Percentiles rank a stretch among this genome's conserved stretches.
These are phyloP conservation scores for Euphorbia corollata DNA, from an alignment of 441 rosid genomes.

Conservation along the genomic window DNA sequence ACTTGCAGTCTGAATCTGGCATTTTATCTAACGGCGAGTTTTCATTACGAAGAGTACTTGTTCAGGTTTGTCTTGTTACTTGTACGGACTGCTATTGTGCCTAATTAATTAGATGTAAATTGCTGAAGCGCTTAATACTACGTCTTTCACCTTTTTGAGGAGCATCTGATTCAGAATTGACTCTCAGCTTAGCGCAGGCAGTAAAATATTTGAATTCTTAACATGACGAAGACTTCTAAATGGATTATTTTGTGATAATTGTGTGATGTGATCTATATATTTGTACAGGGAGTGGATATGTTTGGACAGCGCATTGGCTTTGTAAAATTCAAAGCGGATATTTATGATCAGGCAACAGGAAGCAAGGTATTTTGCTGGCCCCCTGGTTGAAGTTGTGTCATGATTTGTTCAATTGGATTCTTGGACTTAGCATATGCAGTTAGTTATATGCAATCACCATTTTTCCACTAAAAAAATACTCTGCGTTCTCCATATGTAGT, in stretches of 20 bases:
- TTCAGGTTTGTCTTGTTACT: conserved; percentile 43
- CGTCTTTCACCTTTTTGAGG: neutral
- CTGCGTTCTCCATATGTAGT: neutral
- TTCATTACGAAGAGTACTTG: conserved; percentile 56
- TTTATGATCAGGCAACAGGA: conserved; percentile 52
- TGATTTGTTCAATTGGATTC: neutral
- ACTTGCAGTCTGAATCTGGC: conserved; percentile 64
- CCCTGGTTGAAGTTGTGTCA: neutral
- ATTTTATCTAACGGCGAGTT: conserved; percentile 52
- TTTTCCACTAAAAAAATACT: neutral
- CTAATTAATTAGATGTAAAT: neutral
- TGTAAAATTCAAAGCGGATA: conserved; percentile 78
- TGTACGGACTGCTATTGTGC: neutral
- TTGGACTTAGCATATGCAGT: neutral
- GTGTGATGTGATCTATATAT: neutral
- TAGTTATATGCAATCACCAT: neutral
- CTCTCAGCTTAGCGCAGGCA: neutral
- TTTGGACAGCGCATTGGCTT: conserved; percentile 72
- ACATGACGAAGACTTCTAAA: neutral
- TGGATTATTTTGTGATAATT: neutral
- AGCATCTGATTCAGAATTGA: neutral
- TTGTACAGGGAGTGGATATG: conserved; percentile 80
- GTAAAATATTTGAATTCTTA: neutral
- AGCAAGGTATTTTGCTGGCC: conserved; percentile 45
- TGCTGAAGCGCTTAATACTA: neutral